Percentiles rank a stretch among this genome's conserved stretches.
phyloP scores from a whole-genome alignment of 1,139 yeast genomes.

The Nakaseomyces nivariensis region DNA sequence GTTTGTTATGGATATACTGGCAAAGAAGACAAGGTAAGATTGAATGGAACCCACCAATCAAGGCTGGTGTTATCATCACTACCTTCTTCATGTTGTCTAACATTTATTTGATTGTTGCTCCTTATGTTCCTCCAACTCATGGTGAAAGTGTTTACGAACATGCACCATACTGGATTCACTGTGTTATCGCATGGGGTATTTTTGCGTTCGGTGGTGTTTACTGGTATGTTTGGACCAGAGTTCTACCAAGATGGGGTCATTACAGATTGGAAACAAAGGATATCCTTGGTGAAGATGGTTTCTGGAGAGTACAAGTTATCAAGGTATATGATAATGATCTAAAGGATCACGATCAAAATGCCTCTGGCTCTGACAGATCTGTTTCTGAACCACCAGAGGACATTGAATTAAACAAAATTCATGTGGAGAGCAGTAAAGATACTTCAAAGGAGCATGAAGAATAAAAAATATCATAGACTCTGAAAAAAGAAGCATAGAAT shows the following conservation, averaged over 20 bases:
- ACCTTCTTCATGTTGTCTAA: slow-evolving; percentile 60
- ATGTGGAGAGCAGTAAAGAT: not conserved
- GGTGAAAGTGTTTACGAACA: slow-evolving; percentile 58
- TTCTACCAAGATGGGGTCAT: slow-evolving; percentile 50
- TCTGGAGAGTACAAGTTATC: slow-evolving; percentile 59
- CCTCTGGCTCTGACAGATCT: not conserved
- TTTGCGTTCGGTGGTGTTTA: slow-evolving; percentile 62
- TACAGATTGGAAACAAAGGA: slow-evolving; percentile 51
- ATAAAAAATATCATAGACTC: not conserved
- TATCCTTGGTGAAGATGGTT: slow-evolving; percentile 59
- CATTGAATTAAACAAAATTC: not conserved
- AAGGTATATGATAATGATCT: slow-evolving; percentile 24
- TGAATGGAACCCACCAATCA: slow-evolving; percentile 69
- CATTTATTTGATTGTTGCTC: slow-evolving; percentile 64
- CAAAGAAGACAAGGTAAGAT: slow-evolving; percentile 42
- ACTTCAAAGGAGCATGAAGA: not conserved
- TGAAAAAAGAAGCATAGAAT: not conserved
- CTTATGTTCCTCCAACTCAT: slow-evolving; percentile 64
- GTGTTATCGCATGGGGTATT: slow-evolving; percentile 75
- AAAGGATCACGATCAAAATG: slow-evolving; percentile 2
- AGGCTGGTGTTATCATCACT: slow-evolving; percentile 55
- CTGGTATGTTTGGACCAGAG: slow-evolving; percentile 58
- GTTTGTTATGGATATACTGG: slow-evolving; percentile 55
- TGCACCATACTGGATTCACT: slow-evolving; percentile 72
- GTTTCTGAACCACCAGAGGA: not conserved